Conservation (phyloP, 2,329 filamentous ascomycete species). For the Aspergillus persii region DNA sequence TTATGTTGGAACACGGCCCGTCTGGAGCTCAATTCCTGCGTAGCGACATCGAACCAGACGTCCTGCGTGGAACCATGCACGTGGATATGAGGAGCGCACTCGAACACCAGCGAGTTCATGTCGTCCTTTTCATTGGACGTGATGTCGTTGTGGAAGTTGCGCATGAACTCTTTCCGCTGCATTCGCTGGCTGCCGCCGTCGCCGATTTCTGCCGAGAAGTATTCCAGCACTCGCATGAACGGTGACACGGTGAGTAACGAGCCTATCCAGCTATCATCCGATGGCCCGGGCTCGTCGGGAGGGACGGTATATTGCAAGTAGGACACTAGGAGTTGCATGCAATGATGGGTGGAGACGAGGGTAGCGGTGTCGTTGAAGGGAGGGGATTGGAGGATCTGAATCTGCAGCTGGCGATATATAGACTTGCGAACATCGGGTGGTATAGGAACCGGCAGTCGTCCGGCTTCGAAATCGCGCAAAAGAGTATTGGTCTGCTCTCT, state of each 20-base stretch:
- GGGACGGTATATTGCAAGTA: constrained; percentile 40
- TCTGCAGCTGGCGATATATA: constrained; percentile 39
- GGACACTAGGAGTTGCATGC: constrained; percentile 39
- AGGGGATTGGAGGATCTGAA: constrained; percentile 37
- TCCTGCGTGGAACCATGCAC: constrained; percentile 35
- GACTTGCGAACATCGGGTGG: constrained; percentile 31
- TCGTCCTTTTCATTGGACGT: constrained; percentile 37
- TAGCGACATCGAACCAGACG: constrained; percentile 41
- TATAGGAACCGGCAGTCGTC: constrained; percentile 37
- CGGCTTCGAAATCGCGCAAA: constrained; percentile 38
- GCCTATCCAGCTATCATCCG: constrained; percentile 40
- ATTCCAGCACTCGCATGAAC: constrained; percentile 40
- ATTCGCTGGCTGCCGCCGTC: constrained; percentile 40
- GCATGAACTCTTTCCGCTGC: constrained; percentile 45
- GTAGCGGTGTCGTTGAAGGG: constrained; percentile 41
- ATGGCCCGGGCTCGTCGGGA: constrained; percentile 28
- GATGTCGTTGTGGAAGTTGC: constrained; percentile 42
- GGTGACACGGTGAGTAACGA: constrained; percentile 41
- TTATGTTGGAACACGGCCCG: constrained; percentile 30
- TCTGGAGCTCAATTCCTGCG: constrained; percentile 29
- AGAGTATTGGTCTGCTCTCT: constrained; percentile 38
- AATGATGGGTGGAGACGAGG: constrained; percentile 43
- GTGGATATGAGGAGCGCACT: constrained; percentile 26
- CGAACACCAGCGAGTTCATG: constrained; percentile 39
- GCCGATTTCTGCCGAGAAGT: constrained; percentile 45